phyloP scores from a whole-genome alignment of 202 grass and related monocot species.

The Zizania palustris region DNA sequence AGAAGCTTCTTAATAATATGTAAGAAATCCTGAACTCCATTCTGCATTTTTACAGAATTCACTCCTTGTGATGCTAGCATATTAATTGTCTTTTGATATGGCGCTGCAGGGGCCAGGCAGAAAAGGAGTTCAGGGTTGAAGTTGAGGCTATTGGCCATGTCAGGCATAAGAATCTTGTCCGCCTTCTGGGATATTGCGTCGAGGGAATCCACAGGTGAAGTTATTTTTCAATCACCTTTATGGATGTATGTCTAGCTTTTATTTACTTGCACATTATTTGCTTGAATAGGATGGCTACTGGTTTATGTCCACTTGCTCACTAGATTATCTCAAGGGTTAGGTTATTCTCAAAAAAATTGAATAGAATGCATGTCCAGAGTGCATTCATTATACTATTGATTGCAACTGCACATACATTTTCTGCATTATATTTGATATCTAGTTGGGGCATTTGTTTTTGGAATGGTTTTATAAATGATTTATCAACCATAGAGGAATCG shows the following conservation, averaged over 20 bases:
- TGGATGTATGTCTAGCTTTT: constrained; percentile 11
- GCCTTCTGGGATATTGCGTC: constrained; percentile 67
- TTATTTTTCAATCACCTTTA: constrained; percentile 10
- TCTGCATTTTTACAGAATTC: not conserved
- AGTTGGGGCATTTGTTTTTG: too few relatives aligned
- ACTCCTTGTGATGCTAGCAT: not conserved
- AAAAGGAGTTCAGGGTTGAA: constrained; percentile 78
- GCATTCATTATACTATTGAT: not conserved
- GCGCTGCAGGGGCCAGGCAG: constrained; percentile 61
- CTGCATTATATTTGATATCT: constrained; percentile 6
- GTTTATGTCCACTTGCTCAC: not conserved
- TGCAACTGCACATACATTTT: not conserved
- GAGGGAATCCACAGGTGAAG: constrained; percentile 68
- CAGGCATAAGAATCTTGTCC: constrained; percentile 78
- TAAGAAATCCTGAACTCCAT: constrained; percentile 33
- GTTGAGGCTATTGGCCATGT: constrained; percentile 74
- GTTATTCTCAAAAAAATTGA: not conserved
- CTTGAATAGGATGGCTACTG: not conserved
- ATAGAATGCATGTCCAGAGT: not conserved
- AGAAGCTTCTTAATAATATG: constrained; percentile 70
- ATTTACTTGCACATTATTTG: not conserved
- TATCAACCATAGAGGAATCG: not conserved
- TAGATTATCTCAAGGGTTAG: not conserved
- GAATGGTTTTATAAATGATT: not conserved
- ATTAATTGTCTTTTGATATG: constrained; percentile 26